Evolutionary conservation across 2,329 filamentous ascomycete species (phyloP), one percentile per base, ranked within the genome.

Genomic region (Claviceps maximensis): DNA sequence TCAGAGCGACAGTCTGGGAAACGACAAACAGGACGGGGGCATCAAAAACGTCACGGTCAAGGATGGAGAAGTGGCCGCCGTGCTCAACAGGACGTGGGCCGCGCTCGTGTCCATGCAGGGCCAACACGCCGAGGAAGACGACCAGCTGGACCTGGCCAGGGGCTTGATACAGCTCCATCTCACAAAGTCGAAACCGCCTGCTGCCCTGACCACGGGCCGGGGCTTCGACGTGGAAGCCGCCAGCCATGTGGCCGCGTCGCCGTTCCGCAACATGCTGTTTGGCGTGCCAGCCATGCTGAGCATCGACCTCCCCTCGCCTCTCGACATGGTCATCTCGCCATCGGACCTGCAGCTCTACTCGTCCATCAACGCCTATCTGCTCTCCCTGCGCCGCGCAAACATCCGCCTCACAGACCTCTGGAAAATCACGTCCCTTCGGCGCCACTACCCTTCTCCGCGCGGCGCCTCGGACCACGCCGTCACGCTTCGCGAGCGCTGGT

Each of bases 301-400:
- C 1, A 75, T 95, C 57, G 80, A 84, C 41, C 81, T 95, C 9
- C 79, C 79, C 2, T 84, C 86, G 2, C 90, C 93, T 0, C 70
- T 97, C 5, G 90, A 97, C 63, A 78, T 98, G 31, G 95, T 97
- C 61, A 79, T 97, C 29, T 82, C 86, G 12, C 73, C 79, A 4
- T 75, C 82, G 0, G 90, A 97, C 61, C 70, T 95, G 12, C 78
- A 85, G 49, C 79, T 80, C 0, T 98, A 97, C 67, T 86, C 89
- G 0, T 77, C 77, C n/a, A 84, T 96, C 56, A 89, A 94, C 65
- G 79, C 88, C 1, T 97, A 96, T 60, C 78, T 98, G 0, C 72
- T 96, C 10, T 86, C 88, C 0, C 83, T 97, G 57, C 84, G 89
- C 51, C 82, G 90, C 54, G 87, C 89, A 3, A 89, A 96, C 64